Evolutionary conservation across 495 filamentous ascomycete genomes (phyloP).

Genomic region (Eremomyces bilateralis): DNA sequence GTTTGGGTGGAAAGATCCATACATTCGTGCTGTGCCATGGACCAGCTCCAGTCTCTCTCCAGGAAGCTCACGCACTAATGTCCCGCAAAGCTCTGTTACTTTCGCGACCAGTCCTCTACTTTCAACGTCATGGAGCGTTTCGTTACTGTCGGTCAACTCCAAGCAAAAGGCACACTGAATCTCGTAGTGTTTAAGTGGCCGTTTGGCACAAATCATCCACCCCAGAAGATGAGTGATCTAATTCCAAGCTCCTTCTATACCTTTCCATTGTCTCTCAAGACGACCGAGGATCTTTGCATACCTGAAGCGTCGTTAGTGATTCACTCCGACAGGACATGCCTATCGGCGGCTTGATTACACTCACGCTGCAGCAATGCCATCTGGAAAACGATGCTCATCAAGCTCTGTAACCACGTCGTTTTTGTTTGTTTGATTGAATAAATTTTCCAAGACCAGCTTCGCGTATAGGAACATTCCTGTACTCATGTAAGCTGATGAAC

Average conservation of each 20-base stretch:
- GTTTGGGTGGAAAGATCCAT: conserved; percentile 5
- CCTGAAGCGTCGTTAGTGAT: no score
- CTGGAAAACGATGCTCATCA: conserved; percentile 14
- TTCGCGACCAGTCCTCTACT: no score
- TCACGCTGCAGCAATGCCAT: conserved; percentile 22
- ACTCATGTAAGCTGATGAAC: neutral
- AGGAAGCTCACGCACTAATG: conserved; percentile 20
- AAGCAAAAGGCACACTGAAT: conserved; percentile 20
- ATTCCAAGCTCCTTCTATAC: no score
- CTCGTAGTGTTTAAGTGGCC: conserved; percentile 26
- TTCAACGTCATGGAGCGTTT: no score
- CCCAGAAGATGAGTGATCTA: conserved; percentile 24
- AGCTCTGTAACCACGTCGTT: conserved; percentile 16
- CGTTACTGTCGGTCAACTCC: no score
- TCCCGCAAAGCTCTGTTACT: conserved; percentile 25
- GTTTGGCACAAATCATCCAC: conserved; percentile 24
- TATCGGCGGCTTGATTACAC: no score
- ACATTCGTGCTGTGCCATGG: conserved; percentile 24
- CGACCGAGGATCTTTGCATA: no score
- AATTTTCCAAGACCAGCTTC: conserved; percentile 22
- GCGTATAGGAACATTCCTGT: conserved; percentile 30
- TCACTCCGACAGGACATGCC: no score
- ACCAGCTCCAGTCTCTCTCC: conserved; percentile 21
- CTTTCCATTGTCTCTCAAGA: no score
- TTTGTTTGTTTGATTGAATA: conserved; percentile 15